Base-by-base conservation (phyloP, 345 rosid genomes). In the Nasturtium officinale region DNA sequence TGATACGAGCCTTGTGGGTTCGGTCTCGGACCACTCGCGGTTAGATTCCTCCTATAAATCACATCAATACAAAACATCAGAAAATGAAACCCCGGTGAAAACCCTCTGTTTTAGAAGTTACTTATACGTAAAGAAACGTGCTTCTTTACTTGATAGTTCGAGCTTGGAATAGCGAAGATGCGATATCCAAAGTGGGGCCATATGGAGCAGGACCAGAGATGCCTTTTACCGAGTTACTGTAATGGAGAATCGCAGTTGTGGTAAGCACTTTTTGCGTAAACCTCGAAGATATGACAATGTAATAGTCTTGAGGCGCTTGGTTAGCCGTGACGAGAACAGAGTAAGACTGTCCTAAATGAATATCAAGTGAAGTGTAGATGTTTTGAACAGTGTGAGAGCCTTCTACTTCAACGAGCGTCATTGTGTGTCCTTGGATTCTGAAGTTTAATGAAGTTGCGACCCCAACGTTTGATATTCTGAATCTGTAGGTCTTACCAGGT, bases 1-100 rank as follows among this genome's bases (percentile, higher is more conserved):
- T 95, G 96, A 83, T 91, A 95, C 1, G 98, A 94, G 9, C 98
- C 98, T 82, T 94, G 98, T 2, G 98, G 98, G 79, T 95, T 95
- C 3, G 99, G 97, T 46, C 99, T 84, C 1, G 97, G 97, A 25
- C 92, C 99, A 68, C 96, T 95, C 10, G 99, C 97, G 0, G 99
- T 89, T 52, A 95, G 84, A 67, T 95, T 95, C 83, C 96, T 81
- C 80, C 98, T 90, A 77, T 65, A n/a, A 65, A 9, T 3, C 37
- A 30, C 42, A 77, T 7, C 62, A 77, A 21, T 6, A 64, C 62
- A 48, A 16, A 55, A 6, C 50, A 65, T 57, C 5, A 64, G 45
- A 64, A 35, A 52, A 15, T 0, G 0, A 13, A 32, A 11, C 3
- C 45, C 4, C 10, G 0, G 3, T 0, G 0, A 9, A 61, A 20